These are phyloP conservation scores for Radiomyces spectabilis DNA, from an alignment of 192 early-diverging fungal species.

Conservation along the genomic window DNA sequence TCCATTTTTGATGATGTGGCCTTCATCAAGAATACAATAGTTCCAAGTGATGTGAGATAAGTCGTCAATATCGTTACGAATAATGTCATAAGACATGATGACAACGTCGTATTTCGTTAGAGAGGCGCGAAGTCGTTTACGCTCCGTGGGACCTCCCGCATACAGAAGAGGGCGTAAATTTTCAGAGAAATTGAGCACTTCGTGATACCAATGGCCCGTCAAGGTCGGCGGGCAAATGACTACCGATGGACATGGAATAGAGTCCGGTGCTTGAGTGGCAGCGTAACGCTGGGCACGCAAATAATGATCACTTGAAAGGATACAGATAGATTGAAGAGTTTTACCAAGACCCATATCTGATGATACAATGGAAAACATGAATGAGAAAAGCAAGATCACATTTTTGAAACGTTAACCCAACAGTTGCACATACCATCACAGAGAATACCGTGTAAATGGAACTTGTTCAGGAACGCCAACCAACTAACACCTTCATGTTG, in stretches of 20 bases:
- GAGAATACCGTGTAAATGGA: slow-evolving; percentile 93
- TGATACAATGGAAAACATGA: not conserved
- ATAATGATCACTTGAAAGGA: slow-evolving; percentile 85
- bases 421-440: slow-evolving; percentile 70
- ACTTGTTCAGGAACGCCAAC: slow-evolving; percentile 95
- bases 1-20: slow-evolving; percentile 95
- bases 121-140: slow-evolving; percentile 52
- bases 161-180: slow-evolving; percentile 79
- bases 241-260: slow-evolving; percentile 70
- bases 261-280: slow-evolving; percentile 51
- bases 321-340: slow-evolving; percentile 94
- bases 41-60: slow-evolving; percentile 71
- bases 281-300: slow-evolving; percentile 51
- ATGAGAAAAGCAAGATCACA: not conserved
- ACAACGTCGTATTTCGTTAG: slow-evolving; percentile 65
- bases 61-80: slow-evolving; percentile 91
- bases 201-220: slow-evolving; percentile 94
- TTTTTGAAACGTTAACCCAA: not conserved
- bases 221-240: slow-evolving; percentile 96
- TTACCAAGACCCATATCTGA: slow-evolving; percentile 98
- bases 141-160: slow-evolving; percentile 71
- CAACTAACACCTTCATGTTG: slow-evolving; percentile 99
- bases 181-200: slow-evolving; percentile 76
- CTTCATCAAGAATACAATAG: slow-evolving; percentile 96
- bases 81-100: slow-evolving; percentile 95